phyloP scores from a whole-genome alignment of 176 grass and related monocot genomes.

The Oryza glumipatula region DNA sequence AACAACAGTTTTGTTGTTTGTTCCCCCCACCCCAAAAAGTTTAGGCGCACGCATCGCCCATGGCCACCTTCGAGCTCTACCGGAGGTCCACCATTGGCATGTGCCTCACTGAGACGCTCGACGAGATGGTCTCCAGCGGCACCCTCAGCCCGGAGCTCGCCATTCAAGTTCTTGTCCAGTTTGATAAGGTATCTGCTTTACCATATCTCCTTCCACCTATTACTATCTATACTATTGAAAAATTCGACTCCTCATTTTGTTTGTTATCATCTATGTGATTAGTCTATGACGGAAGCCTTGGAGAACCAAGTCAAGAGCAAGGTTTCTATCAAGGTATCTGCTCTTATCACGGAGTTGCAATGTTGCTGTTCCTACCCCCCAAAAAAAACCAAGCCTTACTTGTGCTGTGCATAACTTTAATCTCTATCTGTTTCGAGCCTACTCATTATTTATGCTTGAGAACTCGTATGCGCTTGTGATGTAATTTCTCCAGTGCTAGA shows the following conservation, averaged over 20 bases:
- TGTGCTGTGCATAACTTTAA: neutral
- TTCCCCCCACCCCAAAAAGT: too few relatives aligned
- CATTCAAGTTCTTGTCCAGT: constrained; percentile 94
- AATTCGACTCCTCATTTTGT: neutral
- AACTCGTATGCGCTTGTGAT: neutral
- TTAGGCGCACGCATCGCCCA: constrained; percentile 34
- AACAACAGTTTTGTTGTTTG: too few relatives aligned
- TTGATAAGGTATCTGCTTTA: constrained; percentile 67
- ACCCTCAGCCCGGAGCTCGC: constrained; percentile 89
- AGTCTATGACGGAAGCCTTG: constrained; percentile 95
- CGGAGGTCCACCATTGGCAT: constrained; percentile 84
- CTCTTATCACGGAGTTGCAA: neutral
- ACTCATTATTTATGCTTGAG: neutral
- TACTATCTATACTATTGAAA: neutral
- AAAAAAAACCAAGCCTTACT: too few relatives aligned
- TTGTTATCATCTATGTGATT: neutral
- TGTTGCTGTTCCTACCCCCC: neutral
- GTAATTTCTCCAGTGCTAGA: neutral
- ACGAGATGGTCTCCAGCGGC: constrained; percentile 90
- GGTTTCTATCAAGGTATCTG: constrained; percentile 75
- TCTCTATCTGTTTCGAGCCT: neutral
- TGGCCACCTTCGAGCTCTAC: constrained; percentile 98
- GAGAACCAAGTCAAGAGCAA: constrained; percentile 96
- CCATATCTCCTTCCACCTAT: neutral
- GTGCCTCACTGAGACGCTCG: constrained; percentile 90